Base-by-base conservation (phyloP, 106 monocot species). In the Ottelia alismoides region DNA sequence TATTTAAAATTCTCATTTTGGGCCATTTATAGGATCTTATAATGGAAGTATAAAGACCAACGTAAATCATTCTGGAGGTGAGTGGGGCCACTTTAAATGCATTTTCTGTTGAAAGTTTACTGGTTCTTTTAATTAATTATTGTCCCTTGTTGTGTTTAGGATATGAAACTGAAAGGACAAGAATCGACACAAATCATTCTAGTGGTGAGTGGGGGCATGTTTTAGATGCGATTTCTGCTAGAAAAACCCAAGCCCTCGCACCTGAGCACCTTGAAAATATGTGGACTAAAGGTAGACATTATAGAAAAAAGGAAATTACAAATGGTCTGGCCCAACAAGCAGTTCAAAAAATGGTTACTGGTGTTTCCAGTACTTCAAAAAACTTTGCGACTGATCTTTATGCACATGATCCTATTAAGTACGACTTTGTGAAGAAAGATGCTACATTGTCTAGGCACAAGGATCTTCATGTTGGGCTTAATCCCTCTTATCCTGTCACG, bases 221-320 rank as follows among this genome's bases (percentile, higher is more conserved):
- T 24, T 61, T 85, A 67, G 89, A 89, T 59, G 58, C 67, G 25
- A 69, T 85, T 51, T 79, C 79, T n/a, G 57, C 45, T 64, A 75
- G 76, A 63, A 98, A 90, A 50, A 67, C 48, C 25, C 74, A 79
- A 75, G 79, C 70, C 65, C 76, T 98, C 55, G 82, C 73, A 49
- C 96, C 89, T 18, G 96, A 98, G 45, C 73, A 98, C 74, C 67
- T 98, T 66, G 96, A 98, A 30, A 90, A 82, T 53, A 67, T 98
- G 68, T 98, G 96, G 96, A 69, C 89, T 46, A 85, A 75, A 77
- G 96, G 96, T 57, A 51, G 82, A 67, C 67, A 98, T 65, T 98
- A 98, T 63, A 85, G 62, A 54, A 73, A 65, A 48, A 77, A 72
- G 44, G 82, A 86, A 65, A 51, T n/a, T 22, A 26, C 10, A 48